These are phyloP conservation scores for Mycotypha africana DNA, from an alignment of 371 early-diverging fungal genomes.

Conservation along the genomic window DNA sequence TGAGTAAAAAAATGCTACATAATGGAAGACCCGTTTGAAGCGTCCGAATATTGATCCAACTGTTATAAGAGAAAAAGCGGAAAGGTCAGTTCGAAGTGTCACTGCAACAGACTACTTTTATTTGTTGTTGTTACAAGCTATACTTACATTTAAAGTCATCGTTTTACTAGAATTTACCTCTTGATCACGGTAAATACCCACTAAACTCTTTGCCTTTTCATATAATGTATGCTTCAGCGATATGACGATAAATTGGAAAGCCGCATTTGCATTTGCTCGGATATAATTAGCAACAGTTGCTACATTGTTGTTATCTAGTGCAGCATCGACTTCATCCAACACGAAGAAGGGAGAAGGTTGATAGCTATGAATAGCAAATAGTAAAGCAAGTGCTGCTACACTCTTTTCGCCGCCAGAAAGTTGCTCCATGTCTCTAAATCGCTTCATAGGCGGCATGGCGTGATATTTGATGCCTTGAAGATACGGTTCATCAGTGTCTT, in stretches of 20 bases:
- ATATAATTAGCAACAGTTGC: constrained; percentile 89
- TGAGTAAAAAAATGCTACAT: no score
- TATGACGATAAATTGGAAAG: constrained; percentile 97
- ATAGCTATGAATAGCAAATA: constrained; percentile 96
- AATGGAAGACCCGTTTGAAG: no score
- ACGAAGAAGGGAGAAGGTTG: constrained; percentile 99
- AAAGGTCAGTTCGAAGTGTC: no score
- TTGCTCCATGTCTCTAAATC: constrained; percentile 98
- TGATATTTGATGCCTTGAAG: constrained; percentile 94
- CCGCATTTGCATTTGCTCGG: constrained; percentile 49
- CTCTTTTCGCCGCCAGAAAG: constrained; percentile 99
- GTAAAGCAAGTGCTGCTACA: constrained; percentile 94
- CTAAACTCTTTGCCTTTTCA: constrained; percentile 91
- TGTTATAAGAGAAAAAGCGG: no score
- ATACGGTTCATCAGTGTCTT: constrained; percentile 96
- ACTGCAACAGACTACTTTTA: no score
- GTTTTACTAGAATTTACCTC: constrained; percentile 76
- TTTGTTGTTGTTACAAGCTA: no score
- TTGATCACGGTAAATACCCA: constrained; percentile 97
- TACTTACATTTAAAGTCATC: constrained; percentile 76
- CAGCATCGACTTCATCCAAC: constrained; percentile 99
- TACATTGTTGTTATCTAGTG: constrained; percentile 98
- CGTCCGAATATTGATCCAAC: no score
- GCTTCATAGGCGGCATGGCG: constrained; percentile 99
- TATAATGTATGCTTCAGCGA: constrained; percentile 95